phyloP scores from a whole-genome alignment of 164 flowering plant genomes.

The Echeveria elegans region DNA sequence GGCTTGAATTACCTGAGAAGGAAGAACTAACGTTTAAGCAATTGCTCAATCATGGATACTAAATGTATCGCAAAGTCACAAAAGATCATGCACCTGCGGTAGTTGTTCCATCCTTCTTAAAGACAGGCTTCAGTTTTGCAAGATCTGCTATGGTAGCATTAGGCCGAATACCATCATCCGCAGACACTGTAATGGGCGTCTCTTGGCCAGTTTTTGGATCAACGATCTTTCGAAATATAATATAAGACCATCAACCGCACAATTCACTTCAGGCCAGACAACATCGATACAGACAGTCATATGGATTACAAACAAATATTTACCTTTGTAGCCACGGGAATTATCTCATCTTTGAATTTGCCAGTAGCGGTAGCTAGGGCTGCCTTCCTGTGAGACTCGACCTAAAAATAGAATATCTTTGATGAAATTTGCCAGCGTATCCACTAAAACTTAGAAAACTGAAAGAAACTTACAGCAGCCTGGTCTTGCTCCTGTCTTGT shows the following conservation, averaged over 20 bases:
- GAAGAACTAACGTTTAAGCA: not conserved
- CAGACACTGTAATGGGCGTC: slow-evolving; percentile 37
- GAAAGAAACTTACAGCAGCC: slow-evolving; percentile 48
- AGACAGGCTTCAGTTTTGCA: slow-evolving; percentile 59
- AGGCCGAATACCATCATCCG: slow-evolving; percentile 66
- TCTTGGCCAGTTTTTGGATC: slow-evolving; percentile 53
- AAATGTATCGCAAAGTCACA: not conserved
- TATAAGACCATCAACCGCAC: not conserved
- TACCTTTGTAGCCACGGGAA: slow-evolving; percentile 64
- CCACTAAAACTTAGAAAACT: not conserved
- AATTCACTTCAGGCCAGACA: not conserved
- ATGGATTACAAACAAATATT: not conserved
- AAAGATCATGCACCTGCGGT: slow-evolving; percentile 46
- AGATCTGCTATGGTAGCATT: slow-evolving; percentile 32
- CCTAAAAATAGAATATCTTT: slow-evolving; percentile 20
- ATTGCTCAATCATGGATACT: not conserved
- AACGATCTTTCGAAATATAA: slow-evolving; percentile 29
- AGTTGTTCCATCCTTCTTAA: slow-evolving; percentile 52
- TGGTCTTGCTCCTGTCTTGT: slow-evolving; percentile 59
- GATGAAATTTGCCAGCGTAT: not conserved
- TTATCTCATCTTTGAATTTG: slow-evolving; percentile 59
- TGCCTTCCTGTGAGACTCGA: slow-evolving; percentile 50
- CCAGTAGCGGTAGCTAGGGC: slow-evolving; percentile 58
- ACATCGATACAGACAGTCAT: not conserved
- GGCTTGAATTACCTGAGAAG: slow-evolving; percentile 56